Percentiles rank a stretch among this genome's conserved stretches.
These are phyloP conservation scores for Mycena belliarum DNA, from an alignment of 768 basidiomycete genomes.

Conservation along the genomic window DNA sequence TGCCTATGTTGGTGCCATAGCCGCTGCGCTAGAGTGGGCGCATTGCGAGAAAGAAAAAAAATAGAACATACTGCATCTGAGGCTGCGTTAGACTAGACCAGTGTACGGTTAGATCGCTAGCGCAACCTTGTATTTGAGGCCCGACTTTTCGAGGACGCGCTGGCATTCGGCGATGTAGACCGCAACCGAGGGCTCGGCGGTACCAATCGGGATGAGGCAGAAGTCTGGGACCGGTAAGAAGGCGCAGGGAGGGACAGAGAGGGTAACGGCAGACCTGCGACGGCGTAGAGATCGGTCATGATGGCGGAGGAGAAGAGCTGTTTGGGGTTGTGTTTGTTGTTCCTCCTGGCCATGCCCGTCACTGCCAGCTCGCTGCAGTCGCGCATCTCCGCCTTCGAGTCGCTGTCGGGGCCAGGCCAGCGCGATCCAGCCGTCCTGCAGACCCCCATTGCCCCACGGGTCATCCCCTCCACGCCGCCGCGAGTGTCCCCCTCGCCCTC, in stretches of 20 bases:
- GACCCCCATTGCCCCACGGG: conserved; percentile 42
- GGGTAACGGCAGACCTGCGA: conserved; percentile 54
- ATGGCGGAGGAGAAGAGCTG: background rate
- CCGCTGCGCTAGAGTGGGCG: conserved; percentile 49
- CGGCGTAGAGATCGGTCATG: conserved; percentile 59
- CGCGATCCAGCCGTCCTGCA: conserved; percentile 1
- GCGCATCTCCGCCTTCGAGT: conserved; percentile 66
- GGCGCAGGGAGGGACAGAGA: background rate
- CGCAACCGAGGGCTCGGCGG: conserved; percentile 73
- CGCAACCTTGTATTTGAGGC: conserved; percentile 75
- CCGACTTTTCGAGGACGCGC: conserved; percentile 77
- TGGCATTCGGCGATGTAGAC: conserved; percentile 83
- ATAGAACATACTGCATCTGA: conserved; percentile 67
- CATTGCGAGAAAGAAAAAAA: background rate
- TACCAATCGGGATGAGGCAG: conserved; percentile 87
- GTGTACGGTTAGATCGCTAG: background rate
- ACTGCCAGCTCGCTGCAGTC: conserved; percentile 52
- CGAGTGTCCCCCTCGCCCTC: conserved; percentile 49
- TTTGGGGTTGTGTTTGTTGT: conserved; percentile 17
- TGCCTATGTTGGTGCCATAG: conserved; percentile 89
- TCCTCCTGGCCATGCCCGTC: conserved; percentile 41
- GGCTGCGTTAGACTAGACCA: background rate
- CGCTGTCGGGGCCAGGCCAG: conserved; percentile 32
- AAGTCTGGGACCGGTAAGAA: conserved; percentile 56
- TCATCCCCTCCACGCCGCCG: conserved; percentile 37